Percentiles rank a stretch among this genome's conserved stretches.
Evolutionary conservation across 371 early-diverging fungal species (phyloP).

Genomic region (Mortierella sp.): DNA sequence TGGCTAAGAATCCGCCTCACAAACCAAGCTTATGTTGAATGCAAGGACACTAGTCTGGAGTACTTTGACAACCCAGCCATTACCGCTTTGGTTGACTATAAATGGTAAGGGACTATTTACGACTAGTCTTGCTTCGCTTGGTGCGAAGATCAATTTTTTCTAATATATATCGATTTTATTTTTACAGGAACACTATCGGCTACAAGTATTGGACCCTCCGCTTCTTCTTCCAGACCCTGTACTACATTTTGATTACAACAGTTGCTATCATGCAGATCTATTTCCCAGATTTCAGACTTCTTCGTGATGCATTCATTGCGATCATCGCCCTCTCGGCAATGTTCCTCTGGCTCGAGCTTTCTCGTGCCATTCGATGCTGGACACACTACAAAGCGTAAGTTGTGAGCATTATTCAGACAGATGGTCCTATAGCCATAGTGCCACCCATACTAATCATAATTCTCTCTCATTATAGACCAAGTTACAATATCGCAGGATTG

Average conservation of each 20-base stretch:
- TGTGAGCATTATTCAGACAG: no score
- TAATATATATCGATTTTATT: not conserved
- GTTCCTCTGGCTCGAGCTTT: slow-evolving; percentile 25
- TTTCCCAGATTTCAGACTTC: not conserved
- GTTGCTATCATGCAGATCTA: not conserved
- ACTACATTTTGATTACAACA: not conserved
- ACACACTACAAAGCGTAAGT: slow-evolving; percentile 8
- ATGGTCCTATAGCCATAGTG: no score
- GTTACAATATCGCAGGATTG: not conserved
- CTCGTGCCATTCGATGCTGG: slow-evolving; percentile 3
- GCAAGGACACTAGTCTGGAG: slow-evolving; percentile 17
- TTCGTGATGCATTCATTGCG: slow-evolving; percentile 7
- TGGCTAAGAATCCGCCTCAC: not conserved
- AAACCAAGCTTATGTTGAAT: slow-evolving; percentile 4
- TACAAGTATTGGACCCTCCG: slow-evolving; percentile 27
- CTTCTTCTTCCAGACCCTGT: slow-evolving; percentile 21
- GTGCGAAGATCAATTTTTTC: no score
- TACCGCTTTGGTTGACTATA: slow-evolving; percentile 19
- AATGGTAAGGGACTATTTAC: no score
- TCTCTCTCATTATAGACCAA: no score
- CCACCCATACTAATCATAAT: no score
- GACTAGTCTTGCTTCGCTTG: no score
- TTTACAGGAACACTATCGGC: slow-evolving; percentile 29
- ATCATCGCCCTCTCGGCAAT: slow-evolving; percentile 17
- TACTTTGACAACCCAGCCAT: slow-evolving; percentile 37